Conservation (phyloP, 345 rosid genomes). For the Stellera chamaejasme region DNA sequence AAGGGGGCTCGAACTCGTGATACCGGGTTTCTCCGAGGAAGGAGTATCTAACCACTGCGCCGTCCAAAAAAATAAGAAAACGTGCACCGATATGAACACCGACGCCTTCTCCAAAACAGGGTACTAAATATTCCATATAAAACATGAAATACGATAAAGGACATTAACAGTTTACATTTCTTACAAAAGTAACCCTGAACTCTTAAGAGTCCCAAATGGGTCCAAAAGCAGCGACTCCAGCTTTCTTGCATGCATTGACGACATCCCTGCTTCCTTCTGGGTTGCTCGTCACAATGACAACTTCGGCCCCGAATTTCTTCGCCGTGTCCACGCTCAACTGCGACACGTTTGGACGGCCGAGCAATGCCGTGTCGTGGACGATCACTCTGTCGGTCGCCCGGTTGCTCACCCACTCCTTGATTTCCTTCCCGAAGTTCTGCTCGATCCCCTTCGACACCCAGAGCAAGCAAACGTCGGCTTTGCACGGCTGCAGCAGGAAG, state of each 20-base stretch:
- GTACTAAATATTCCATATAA: too few species aligned
- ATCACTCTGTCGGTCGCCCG: constrained; percentile 52
- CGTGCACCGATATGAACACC: too few species aligned
- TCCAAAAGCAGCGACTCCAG: constrained; percentile 67
- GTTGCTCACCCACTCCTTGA: constrained; percentile 39
- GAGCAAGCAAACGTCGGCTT: constrained; percentile 44
- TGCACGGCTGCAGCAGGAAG: constrained; percentile 58
- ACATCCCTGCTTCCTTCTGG: constrained; percentile 86
- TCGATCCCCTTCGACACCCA: constrained; percentile 82
- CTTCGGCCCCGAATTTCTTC: constrained; percentile 58
- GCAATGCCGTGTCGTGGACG: constrained; percentile 56
- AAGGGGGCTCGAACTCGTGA: too few species aligned
- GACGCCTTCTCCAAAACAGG: too few species aligned
- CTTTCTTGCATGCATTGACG: constrained; percentile 52
- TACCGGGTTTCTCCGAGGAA: too few species aligned
- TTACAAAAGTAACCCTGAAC: neutral
- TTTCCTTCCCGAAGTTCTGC: constrained; percentile 61
- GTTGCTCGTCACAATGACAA: constrained; percentile 78
- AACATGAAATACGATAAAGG: too few species aligned
- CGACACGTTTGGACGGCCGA: constrained; percentile 66
- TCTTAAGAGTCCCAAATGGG: constrained; percentile 88
- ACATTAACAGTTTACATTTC: too few species aligned
- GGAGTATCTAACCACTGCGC: too few species aligned
- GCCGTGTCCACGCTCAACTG: constrained; percentile 61
- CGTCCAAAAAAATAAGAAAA: too few species aligned